These are phyloP conservation scores for Ascocoryne sarcoides DNA, from an alignment of 2,329 filamentous ascomycete genomes.

Conservation along the genomic window DNA sequence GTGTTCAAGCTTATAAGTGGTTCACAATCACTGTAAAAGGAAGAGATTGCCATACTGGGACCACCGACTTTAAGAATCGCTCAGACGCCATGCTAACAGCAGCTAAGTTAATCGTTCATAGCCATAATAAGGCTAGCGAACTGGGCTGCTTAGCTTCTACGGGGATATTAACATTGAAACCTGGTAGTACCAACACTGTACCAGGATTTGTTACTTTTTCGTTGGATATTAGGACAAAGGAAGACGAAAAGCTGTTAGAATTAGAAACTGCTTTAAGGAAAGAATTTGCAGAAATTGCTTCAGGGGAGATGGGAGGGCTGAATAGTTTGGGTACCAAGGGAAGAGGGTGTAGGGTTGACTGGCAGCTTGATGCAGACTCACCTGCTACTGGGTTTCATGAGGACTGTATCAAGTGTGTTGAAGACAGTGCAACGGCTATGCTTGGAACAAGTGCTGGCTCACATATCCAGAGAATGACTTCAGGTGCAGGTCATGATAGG, in stretches of 20 bases:
- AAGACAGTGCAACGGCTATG: slow-evolving; percentile 47
- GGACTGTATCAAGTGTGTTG: slow-evolving; percentile 58
- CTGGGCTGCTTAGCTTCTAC: slow-evolving; percentile 54
- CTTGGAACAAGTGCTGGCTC: slow-evolving; percentile 41
- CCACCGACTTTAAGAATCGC: slow-evolving; percentile 58
- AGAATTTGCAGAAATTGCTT: slow-evolving; percentile 52
- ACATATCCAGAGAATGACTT: slow-evolving; percentile 44
- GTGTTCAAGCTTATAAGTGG: slow-evolving; percentile 70
- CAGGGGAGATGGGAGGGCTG: slow-evolving; percentile 41
- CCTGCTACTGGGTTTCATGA: slow-evolving; percentile 56
- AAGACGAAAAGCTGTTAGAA: slow-evolving; percentile 45
- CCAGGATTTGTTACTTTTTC: slow-evolving; percentile 59
- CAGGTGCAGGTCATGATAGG: slow-evolving; percentile 55
- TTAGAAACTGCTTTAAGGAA: slow-evolving; percentile 47
- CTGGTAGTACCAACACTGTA: slow-evolving; percentile 66
- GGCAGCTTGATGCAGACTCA: slow-evolving; percentile 52
- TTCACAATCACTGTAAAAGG: slow-evolving; percentile 58
- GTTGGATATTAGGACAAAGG: slow-evolving; percentile 55
- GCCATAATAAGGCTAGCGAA: slow-evolving; percentile 51
- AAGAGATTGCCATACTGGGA: slow-evolving; percentile 65
- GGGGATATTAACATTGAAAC: slow-evolving; percentile 57
- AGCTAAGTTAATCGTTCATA: slow-evolving; percentile 57
- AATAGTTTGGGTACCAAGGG: slow-evolving; percentile 36
- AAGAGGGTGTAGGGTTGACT: slow-evolving; percentile 45
- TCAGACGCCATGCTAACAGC: slow-evolving; percentile 62